Evolutionary conservation across 2,329 filamentous ascomycete species (phyloP), one percentile per base, ranked within the genome.

Genomic region (Pseudogymnoascus sp.): DNA sequence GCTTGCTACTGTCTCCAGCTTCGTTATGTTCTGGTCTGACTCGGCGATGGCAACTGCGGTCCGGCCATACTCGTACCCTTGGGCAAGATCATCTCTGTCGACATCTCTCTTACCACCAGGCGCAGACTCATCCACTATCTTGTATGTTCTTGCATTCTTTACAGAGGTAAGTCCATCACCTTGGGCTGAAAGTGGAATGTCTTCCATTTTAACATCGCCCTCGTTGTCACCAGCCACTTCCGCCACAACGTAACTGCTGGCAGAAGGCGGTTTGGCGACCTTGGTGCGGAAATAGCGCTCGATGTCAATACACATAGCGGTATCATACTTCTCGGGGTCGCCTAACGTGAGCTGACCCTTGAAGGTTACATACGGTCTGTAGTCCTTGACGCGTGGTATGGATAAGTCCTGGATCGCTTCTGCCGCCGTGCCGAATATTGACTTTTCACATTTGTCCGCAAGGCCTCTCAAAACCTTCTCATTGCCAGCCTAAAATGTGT

Each of bases 281-380:
- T 93, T 91, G 0, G 89, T 95, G 74, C 89, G 89, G 69, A 93
- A 93, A 73, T 96, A 99, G 63, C 95, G 85, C 75, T 98, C 92
- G 1, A 99, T 88, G 63, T 90, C 87, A 70, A 99, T 96, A 22
- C 82, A 84, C 70, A 97, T 77, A 1, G 92, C 89, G 14, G 87
- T 85, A 2, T 89, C 84, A 69, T 90, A 92, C 16, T 84, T 82
- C n/a, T 82, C 77, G 0, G 87, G 83, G 68, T 97, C 85, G 3
- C 95, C 95, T 2, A 99, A 82, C 0, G 86, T 91, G 28, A 99
- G 81, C 2, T 82, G 77, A 0, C 93, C 93, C 69, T 89, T 91
- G 73, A 90, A 99, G 1, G 86, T 87, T 63, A 89, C 87, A 69
- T 90, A 88, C 1, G 91, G 89, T 66, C 85, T 87, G n/a, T 86